A percentile compares a stretch with the other conserved stretches of the same genome.
Conservation (phyloP, 257 asterid species). For the Przewalskia tangutica region DNA sequence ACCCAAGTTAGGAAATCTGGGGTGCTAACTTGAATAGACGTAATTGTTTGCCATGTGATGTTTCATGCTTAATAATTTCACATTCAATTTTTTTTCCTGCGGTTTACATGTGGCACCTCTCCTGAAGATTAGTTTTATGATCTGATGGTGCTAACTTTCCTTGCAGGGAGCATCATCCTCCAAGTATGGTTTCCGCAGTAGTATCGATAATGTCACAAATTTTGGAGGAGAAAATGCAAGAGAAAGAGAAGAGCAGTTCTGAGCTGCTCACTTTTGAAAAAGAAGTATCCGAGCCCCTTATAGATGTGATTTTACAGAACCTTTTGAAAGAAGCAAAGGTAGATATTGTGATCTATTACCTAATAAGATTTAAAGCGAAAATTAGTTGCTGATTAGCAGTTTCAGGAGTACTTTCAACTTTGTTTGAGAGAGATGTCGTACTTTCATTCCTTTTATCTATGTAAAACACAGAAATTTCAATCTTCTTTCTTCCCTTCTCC, state of each 20-base stretch:
- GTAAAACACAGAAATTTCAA: neutral
- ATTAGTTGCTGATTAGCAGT: neutral
- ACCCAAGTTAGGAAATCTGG: neutral
- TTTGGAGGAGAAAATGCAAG: constrained; percentile 35
- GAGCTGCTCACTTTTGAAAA: constrained; percentile 29
- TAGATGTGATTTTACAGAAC: constrained; percentile 66
- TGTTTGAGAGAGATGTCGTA: neutral
- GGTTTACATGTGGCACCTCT: neutral
- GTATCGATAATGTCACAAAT: constrained; percentile 47
- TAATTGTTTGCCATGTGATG: neutral
- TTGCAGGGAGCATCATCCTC: constrained; percentile 67
- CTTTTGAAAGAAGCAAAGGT: constrained; percentile 63
- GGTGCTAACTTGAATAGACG: neutral
- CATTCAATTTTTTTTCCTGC: neutral
- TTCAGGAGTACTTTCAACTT: neutral
- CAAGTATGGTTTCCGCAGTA: constrained; percentile 48
- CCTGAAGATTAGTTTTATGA: neutral
- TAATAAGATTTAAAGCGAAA: neutral
- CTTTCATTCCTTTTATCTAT: neutral
- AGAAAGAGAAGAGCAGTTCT: constrained; percentile 20
- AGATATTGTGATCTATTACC: neutral
- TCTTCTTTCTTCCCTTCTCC: neutral
- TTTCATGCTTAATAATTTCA: neutral
- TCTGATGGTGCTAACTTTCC: constrained; percentile 8
- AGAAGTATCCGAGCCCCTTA: constrained; percentile 40